Evolutionary conservation across 352 stramenopile genomes (phyloP).

Genomic region (Pythium diclinum): DNA sequence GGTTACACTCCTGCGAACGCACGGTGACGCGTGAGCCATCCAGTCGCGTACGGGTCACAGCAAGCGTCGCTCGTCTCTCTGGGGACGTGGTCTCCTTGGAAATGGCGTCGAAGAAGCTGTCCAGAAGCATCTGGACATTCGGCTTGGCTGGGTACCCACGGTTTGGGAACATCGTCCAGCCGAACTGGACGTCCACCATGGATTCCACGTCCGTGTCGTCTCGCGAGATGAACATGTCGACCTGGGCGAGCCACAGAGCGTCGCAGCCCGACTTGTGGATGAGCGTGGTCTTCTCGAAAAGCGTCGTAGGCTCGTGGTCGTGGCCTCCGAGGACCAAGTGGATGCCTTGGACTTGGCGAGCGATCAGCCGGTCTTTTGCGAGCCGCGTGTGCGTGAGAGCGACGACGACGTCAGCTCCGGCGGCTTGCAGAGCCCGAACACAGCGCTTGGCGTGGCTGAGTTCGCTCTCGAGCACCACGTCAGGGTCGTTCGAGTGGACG

Average conservation of each 20-base stretch:
- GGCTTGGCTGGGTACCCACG: neutral
- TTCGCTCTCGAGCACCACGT: neutral
- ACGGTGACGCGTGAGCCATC: too few relatives aligned
- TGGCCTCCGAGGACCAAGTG: conserved; percentile 90
- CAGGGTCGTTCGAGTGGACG: neutral
- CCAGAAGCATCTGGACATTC: neutral
- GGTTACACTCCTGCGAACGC: too few relatives aligned
- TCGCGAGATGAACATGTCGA: conserved; percentile 33
- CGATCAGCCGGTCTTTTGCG: conserved; percentile 63
- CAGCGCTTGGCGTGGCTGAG: neutral
- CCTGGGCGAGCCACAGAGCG: conserved; percentile 75
- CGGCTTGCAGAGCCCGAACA: neutral
- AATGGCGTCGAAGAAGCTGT: neutral
- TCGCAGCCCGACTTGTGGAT: conserved; percentile 90
- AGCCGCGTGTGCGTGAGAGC: conserved; percentile 83
- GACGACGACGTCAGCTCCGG: conserved; percentile 32
- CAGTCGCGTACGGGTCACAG: too few relatives aligned
- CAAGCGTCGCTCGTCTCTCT: neutral
- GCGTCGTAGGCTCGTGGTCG: conserved; percentile 87
- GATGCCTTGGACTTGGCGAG: conserved; percentile 54
- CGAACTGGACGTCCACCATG: neutral
- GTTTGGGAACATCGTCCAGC: neutral
- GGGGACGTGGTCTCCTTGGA: neutral
- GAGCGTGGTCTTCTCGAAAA: conserved; percentile 76
- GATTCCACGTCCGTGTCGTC: neutral